Percentiles rank a stretch among this genome's conserved stretches.
Evolutionary conservation across 2,329 filamentous ascomycete genomes (phyloP).

Genomic region (Trichoderma oligosporum): DNA sequence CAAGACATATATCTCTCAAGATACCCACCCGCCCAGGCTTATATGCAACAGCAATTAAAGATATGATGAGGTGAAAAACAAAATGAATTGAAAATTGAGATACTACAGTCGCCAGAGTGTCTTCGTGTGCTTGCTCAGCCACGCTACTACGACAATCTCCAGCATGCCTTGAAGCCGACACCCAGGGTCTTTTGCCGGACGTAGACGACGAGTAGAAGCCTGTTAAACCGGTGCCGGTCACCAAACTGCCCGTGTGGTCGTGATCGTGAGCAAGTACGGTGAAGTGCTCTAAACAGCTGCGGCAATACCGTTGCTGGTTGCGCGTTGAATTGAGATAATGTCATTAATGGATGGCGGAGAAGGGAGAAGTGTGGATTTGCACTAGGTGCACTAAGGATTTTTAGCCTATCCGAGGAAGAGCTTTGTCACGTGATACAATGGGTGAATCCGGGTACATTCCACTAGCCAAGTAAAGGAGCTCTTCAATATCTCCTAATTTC

Average conservation of each 20-base stretch:
- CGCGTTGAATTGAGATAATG: too few relatives aligned
- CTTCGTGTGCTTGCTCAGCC: neutral
- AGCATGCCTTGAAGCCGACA: constrained; percentile 7
- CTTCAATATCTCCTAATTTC: too few relatives aligned
- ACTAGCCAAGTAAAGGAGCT: too few relatives aligned
- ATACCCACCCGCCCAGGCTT: too few relatives aligned
- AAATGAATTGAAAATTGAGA: neutral
- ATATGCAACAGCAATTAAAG: too few relatives aligned
- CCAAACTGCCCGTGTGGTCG: constrained; percentile 1
- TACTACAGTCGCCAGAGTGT: neutral
- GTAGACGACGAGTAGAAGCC: constrained; percentile 7
- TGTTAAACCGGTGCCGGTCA: constrained; percentile 1
- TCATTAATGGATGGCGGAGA: too few relatives aligned
- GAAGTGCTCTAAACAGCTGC: neutral
- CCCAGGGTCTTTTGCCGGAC: constrained; percentile 5
- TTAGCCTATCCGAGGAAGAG: too few relatives aligned
- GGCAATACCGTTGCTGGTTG: neutral
- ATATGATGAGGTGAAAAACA: neutral
- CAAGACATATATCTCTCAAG: too few relatives aligned
- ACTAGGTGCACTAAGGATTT: too few relatives aligned
- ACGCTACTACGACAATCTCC: neutral
- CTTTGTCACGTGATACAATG: too few relatives aligned
- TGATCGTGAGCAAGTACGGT: neutral
- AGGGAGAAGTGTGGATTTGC: too few relatives aligned
- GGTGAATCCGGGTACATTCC: too few relatives aligned